Conservation (phyloP, 805 yeast genomes). For the Pichia occidentalis region DNA sequence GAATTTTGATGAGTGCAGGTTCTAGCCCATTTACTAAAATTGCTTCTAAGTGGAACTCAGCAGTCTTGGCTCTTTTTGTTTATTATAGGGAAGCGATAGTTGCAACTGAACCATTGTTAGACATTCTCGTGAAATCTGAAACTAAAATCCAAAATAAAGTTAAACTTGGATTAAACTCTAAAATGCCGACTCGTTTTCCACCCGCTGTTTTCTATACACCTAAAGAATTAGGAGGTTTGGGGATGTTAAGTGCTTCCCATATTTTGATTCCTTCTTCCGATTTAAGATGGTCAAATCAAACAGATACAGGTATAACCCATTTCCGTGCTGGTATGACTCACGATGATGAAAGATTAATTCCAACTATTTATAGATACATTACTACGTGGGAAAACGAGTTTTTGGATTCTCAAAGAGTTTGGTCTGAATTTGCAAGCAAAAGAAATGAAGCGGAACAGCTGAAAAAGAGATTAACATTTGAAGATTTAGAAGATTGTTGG, state of each 20-base stretch:
- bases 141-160: slow-evolving; percentile 91
- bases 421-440: slow-evolving; percentile 95
- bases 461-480: slow-evolving; percentile 80
- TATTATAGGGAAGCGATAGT: slow-evolving; percentile 92
- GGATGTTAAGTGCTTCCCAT: slow-evolving; percentile 97
- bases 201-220: slow-evolving; percentile 99
- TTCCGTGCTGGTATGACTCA: slow-evolving; percentile 91
- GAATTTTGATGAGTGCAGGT: slow-evolving; percentile 90
- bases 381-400: slow-evolving; percentile 97
- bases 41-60: slow-evolving; percentile 94
- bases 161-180: slow-evolving; percentile 90
- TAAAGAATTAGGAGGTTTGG: slow-evolving; percentile 93
- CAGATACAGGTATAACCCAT: slow-evolving; percentile 91
- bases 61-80: slow-evolving; percentile 75
- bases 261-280: slow-evolving; percentile 92
- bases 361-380: slow-evolving; percentile 87
- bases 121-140: slow-evolving; percentile 81
- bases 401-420: slow-evolving; percentile 87
- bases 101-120: slow-evolving; percentile 70
- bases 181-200: slow-evolving; percentile 98
- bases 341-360: slow-evolving; percentile 74
- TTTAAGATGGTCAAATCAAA: slow-evolving; percentile 82
- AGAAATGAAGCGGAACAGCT: slow-evolving; percentile 81
- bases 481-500: slow-evolving; percentile 92
- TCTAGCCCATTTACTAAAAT: slow-evolving; percentile 92